phyloP scores from a whole-genome alignment of 768 basidiomycete species.

The Tephrocybe sp. region DNA sequence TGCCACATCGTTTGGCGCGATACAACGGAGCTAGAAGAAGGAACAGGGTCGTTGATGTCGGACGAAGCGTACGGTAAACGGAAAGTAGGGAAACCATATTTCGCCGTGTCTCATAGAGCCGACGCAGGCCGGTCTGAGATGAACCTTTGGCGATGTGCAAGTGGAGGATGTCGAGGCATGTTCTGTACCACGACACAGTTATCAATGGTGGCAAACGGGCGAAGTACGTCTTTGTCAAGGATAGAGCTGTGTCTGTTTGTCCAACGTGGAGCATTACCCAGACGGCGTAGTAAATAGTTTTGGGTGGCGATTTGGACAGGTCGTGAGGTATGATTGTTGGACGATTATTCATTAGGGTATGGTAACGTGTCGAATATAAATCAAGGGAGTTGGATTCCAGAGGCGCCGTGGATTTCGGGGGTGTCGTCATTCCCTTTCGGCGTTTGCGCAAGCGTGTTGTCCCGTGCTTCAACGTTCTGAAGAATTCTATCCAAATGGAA shows the following conservation, averaged over 20 bases:
- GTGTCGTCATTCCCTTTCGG: slow-evolving; percentile 3
- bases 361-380: slow-evolving; percentile 28
- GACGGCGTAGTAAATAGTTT: slow-evolving; percentile 45
- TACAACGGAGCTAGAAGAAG: slow-evolving; percentile 56
- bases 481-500: slow-evolving; percentile 40
- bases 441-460: slow-evolving; percentile 24
- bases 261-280: slow-evolving; percentile 44
- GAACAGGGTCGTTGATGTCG: slow-evolving; percentile 60
- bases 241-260: slow-evolving; percentile 37
- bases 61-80: slow-evolving; percentile 48
- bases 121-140: slow-evolving; percentile 36
- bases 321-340: slow-evolving; percentile 36
- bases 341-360: slow-evolving; percentile 39
- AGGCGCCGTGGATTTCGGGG: background rate
- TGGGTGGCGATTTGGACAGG: slow-evolving; percentile 35
- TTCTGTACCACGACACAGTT: slow-evolving; percentile 28
- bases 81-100: slow-evolving; percentile 44
- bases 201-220: slow-evolving; percentile 45
- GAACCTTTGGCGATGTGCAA: slow-evolving; percentile 40
- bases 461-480: slow-evolving; percentile 41
- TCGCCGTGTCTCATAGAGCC: slow-evolving; percentile 43
- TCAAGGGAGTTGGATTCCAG: slow-evolving; percentile 1
- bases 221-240: slow-evolving; percentile 51
- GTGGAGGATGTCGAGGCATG: slow-evolving; percentile 57
- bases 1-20: slow-evolving; percentile 51